Evolutionary conservation across 1,139 yeast genomes (phyloP).

Genomic region (Nakaseomyces uthaithaninus): DNA sequence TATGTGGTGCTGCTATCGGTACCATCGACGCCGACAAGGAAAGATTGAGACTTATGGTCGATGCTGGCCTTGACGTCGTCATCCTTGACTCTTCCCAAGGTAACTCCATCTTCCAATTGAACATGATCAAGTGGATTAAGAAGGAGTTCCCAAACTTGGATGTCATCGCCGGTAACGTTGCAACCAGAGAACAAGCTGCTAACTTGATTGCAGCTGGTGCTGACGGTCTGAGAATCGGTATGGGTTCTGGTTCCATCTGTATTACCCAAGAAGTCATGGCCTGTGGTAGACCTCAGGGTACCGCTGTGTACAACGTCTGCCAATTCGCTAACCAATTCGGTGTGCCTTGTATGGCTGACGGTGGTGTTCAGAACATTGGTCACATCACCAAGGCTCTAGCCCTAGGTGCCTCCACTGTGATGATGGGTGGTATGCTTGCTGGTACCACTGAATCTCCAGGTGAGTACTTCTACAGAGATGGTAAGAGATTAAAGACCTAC

Average conservation of each 20-base stretch:
- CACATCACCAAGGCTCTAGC: conserved; percentile 96
- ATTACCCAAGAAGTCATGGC: conserved; percentile 99
- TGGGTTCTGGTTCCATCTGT: conserved; percentile 99
- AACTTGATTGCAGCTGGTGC: conserved; percentile 91
- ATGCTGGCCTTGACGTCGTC: conserved; percentile 96
- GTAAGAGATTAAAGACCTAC: conserved; percentile 92
- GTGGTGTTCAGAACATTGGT: conserved; percentile 98
- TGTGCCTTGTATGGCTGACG: conserved; percentile 85
- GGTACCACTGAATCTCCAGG: conserved; percentile 99
- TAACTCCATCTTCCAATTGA: conserved; percentile 87
- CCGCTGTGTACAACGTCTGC: conserved; percentile 44
- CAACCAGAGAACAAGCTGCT: conserved; percentile 98
- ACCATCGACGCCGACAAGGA: conserved; percentile 82
- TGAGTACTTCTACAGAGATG: conserved; percentile 94
- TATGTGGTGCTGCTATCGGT: conserved; percentile 99
- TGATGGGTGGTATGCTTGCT: conserved; percentile 99
- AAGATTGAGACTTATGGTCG: conserved; percentile 77
- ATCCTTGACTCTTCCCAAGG: conserved; percentile 96
- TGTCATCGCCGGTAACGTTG: conserved; percentile 97
- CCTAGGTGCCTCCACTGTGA: conserved; percentile 92
- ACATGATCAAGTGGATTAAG: conserved; percentile 91
- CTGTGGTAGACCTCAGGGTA: conserved; percentile 99
- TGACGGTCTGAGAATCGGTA: conserved; percentile 96
- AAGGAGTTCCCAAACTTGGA: conserved; percentile 67
- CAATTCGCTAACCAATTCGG: conserved; percentile 34